phyloP scores from a whole-genome alignment of 2,329 filamentous ascomycete genomes.

The Apiospora kogelbergensis region DNA sequence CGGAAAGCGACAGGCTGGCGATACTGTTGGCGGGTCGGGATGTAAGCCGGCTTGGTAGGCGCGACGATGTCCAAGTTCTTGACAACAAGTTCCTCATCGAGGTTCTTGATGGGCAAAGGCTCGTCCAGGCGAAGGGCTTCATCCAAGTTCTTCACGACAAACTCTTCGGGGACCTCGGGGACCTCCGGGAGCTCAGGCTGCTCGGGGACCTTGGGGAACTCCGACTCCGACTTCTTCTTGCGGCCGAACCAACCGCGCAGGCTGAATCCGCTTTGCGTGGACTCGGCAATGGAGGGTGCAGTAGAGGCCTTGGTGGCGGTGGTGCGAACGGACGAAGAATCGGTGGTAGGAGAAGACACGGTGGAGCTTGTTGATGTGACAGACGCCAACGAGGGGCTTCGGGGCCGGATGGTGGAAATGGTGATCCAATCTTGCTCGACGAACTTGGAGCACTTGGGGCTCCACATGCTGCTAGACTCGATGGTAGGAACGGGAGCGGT shows the following conservation, averaged over 20 bases:
- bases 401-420: constrained; percentile 23
- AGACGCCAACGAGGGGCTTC: constrained; percentile 23
- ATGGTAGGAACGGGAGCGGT: constrained; percentile 21
- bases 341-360: constrained; percentile 19
- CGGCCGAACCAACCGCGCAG: constrained; percentile 25
- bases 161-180: constrained; percentile 16
- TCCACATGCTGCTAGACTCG: constrained; percentile 27
- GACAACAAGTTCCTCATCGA: constrained; percentile 20
- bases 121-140: constrained; percentile 14
- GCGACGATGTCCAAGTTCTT: constrained; percentile 25
- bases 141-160: constrained; percentile 25
- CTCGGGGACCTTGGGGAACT: constrained; percentile 13
- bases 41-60: constrained; percentile 16
- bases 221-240: constrained; percentile 21
- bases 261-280: constrained; percentile 20
- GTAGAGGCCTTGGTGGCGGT: constrained; percentile 21
- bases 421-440: constrained; percentile 29
- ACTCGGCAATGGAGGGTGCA: constrained; percentile 11
- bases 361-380: constrained; percentile 19
- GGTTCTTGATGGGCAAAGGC: constrained; percentile 21
- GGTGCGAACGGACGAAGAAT: constrained; percentile 21
- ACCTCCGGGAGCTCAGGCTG: constrained; percentile 18
- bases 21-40: constrained; percentile 24
- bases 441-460: constrained; percentile 12
- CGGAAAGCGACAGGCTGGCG: constrained; percentile 24